phyloP scores from a whole-genome alignment of 306 rosid genomes.

The Quercus agrifolia region DNA sequence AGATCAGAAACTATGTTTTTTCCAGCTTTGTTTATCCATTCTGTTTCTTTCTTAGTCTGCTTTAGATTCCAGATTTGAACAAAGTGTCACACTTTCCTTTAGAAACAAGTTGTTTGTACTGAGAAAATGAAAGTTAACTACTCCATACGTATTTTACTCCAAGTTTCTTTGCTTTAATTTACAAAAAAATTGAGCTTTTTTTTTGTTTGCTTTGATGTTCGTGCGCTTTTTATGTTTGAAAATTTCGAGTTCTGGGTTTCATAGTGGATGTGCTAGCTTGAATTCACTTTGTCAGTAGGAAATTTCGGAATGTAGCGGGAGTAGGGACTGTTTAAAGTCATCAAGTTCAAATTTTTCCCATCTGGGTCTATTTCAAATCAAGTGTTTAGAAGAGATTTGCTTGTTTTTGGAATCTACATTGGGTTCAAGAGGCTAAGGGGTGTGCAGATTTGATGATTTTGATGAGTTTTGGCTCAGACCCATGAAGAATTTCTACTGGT shows the following conservation, averaged over 20 bases:
- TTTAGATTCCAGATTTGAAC: neutral
- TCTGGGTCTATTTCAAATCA: constrained; percentile 21
- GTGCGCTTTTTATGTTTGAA: neutral
- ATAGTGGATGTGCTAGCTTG: constrained; percentile 6
- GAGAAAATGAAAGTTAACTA: neutral
- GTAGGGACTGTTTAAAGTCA: constrained; percentile 8
- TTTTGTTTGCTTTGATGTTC: neutral
- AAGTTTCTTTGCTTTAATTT: neutral
- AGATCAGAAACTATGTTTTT: constrained; percentile 12
- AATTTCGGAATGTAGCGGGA: constrained; percentile 45
- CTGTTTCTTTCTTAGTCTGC: neutral
- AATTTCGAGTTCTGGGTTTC: neutral
- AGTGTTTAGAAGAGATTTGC: constrained; percentile 5
- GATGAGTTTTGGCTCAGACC: constrained; percentile 24
- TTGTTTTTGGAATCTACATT: constrained; percentile 30
- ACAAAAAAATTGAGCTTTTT: neutral
- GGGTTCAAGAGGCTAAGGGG: neutral
- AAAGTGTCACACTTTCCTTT: neutral
- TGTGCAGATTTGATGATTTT: constrained; percentile 40
- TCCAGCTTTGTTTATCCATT: neutral
- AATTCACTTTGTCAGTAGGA: neutral
- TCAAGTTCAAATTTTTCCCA: constrained; percentile 12
- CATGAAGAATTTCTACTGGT: constrained; percentile 67
- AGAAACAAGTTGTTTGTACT: neutral
- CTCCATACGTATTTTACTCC: neutral